Evolutionary conservation across 2,329 filamentous ascomycete genomes (phyloP), one percentile per base, ranked within the genome.

Genomic region (Colletotrichum cuscutae): DNA sequence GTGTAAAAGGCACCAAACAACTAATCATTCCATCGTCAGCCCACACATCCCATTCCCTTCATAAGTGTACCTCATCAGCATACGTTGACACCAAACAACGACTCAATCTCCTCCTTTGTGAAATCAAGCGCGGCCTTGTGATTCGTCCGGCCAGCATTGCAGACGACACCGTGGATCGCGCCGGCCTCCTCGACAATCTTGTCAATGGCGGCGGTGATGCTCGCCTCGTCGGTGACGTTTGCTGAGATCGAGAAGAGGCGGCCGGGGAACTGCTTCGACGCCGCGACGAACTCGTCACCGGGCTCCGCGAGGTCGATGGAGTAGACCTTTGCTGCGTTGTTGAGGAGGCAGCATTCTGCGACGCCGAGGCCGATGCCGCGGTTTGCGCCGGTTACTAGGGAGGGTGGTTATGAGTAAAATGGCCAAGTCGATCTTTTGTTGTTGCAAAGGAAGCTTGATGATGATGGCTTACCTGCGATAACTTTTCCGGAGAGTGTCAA

Each of bases 101-200:
- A 82, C 65, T 78, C 74, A 9, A 78, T 65, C 66, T 78, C 75
- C 3, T 75, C 77, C n/a, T 73, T 69, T 24, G 69, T 75, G 58
- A 78, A 88, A 28, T 89, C 85, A 6, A 88, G 77, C 0, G 86
- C 86, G 2, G 86, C 77, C 76, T 88, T 87, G 74, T 88, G 87
- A 75, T 88, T 86, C 13, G 86, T 89, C 15, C 84, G 79, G 15
- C 86, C 86, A 0, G 86, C 86, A 71, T 89, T 88, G 28, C 82
- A 83, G 3, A 88, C 85, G 80, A 89, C 86, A 13, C 86, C 86
- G 68, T 88, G 84, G 8, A 88, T 74, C 4, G 79, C 82, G 5
- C 86, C 86, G 0, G 80, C 80, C 63, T 86, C 81, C 11, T 76
- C 76, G 3, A 88, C 75, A 9, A 88, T 85, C 63, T 80, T 77